phyloP scores from a whole-genome alignment of 2,329 filamentous ascomycete species.

The Alternaria consortialis region DNA sequence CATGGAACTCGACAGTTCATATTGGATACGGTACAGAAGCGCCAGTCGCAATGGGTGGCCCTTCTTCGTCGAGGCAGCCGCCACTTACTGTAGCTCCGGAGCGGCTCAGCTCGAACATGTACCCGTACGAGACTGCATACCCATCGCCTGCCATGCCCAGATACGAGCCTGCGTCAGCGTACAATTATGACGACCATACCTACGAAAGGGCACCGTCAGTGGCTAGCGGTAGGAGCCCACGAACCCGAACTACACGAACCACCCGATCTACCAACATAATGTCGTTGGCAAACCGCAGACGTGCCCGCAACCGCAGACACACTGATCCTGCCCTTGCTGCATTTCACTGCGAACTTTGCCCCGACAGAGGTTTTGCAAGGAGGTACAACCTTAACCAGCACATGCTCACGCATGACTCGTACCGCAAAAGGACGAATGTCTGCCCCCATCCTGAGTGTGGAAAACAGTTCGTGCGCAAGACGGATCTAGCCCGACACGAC shows the following conservation, averaged over 20 bases:
- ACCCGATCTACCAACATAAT: constrained; percentile 7
- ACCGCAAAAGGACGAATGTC: constrained; percentile 73
- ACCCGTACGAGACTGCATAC: constrained; percentile 39
- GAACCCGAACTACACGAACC: constrained; percentile 6
- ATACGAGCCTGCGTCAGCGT: constrained; percentile 27
- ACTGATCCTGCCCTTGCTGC: constrained; percentile 52
- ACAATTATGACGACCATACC: constrained; percentile 21
- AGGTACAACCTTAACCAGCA: constrained; percentile 90
- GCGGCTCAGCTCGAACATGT: constrained; percentile 34
- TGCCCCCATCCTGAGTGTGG: constrained; percentile 72
- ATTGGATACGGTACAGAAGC: constrained; percentile 21
- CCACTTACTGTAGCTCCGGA: constrained; percentile 46
- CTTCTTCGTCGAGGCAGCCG: constrained; percentile 25
- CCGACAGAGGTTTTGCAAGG: constrained; percentile 78
- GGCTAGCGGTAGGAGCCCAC: constrained; percentile 24
- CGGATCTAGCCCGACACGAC: constrained; percentile 72
- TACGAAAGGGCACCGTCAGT: constrained; percentile 24
- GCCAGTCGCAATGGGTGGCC: constrained; percentile 17
- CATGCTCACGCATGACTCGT: constrained; percentile 82
- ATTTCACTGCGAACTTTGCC: constrained; percentile 73
- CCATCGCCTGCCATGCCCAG: constrained; percentile 29
- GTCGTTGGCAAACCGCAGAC: constrained; percentile 12
- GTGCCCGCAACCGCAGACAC: constrained; percentile 25
- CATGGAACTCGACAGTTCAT: constrained; percentile 38
- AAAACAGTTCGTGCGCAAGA: constrained; percentile 82